These are phyloP conservation scores for Grosmannia penicillata DNA, from an alignment of 2,329 filamentous ascomycete species.

Conservation along the genomic window DNA sequence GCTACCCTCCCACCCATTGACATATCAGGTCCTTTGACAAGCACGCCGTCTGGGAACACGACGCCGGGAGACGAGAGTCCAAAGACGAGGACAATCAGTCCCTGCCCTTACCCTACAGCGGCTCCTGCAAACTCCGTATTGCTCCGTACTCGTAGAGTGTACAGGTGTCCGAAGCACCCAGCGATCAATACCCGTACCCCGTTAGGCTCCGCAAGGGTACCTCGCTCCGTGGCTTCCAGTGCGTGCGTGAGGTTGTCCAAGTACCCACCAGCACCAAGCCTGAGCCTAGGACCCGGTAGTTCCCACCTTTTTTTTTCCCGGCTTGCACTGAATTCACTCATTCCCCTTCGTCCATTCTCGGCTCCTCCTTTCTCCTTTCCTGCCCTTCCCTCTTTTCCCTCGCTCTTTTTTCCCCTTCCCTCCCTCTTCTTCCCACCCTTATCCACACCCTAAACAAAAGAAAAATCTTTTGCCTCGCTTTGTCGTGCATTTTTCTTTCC, in stretches of 20 bases:
- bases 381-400: background rate
- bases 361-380: slow-evolving; percentile 11
- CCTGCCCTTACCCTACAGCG: background rate
- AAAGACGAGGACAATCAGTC: no score
- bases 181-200: no score
- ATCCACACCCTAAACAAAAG: slow-evolving; percentile 8
- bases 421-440: slow-evolving; percentile 5
- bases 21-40: slow-evolving; percentile 1
- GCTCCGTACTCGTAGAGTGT: no score
- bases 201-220: background rate
- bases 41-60: no score
- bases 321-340: slow-evolving; percentile 11
- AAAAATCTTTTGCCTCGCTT: slow-evolving; percentile 4
- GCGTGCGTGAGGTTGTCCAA: background rate
- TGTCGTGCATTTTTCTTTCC: slow-evolving; percentile 4
- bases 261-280: slow-evolving; percentile 4
- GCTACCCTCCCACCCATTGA: background rate
- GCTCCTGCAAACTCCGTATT: background rate
- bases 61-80: no score
- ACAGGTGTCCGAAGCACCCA: no score
- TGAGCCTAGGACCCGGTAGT: slow-evolving; percentile 3
- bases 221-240: background rate
- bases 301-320: slow-evolving; percentile 9
- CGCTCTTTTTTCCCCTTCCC: slow-evolving; percentile 1
- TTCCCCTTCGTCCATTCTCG: slow-evolving; percentile 12